Conservation (phyloP, 345 rosid genomes). For the Bruguiera gymnorhiza region DNA sequence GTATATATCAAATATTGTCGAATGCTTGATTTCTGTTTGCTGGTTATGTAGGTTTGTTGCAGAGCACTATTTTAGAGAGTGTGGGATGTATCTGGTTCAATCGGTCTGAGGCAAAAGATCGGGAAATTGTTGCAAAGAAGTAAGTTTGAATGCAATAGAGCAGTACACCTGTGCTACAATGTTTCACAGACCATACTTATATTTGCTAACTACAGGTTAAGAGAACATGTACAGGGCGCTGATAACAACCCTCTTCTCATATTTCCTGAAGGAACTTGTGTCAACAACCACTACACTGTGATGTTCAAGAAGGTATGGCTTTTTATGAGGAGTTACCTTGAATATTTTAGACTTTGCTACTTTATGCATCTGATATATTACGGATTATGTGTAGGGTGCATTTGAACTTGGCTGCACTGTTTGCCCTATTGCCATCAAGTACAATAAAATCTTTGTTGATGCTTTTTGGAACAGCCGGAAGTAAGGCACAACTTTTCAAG, state of each 20-base stretch:
- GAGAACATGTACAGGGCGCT: slow-evolving; percentile 81
- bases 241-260: slow-evolving; percentile 96
- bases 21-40: slow-evolving; percentile 10
- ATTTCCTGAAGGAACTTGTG: slow-evolving; percentile 98
- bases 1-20: not conserved
- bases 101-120: slow-evolving; percentile 93
- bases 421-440: slow-evolving; percentile 94
- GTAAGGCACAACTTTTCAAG: slow-evolving; percentile 40
- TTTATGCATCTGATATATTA: slow-evolving; percentile 20
- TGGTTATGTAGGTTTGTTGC: slow-evolving; percentile 64
- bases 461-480: slow-evolving; percentile 99
- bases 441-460: slow-evolving; percentile 95
- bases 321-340: slow-evolving; percentile 1
- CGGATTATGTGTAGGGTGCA: slow-evolving; percentile 67
- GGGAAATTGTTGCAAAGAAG: slow-evolving; percentile 93
- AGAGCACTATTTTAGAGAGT: slow-evolving; percentile 94
- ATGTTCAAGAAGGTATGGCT: slow-evolving; percentile 92
- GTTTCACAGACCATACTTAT: slow-evolving; percentile 17
- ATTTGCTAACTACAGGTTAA: slow-evolving; percentile 56
- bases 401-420: slow-evolving; percentile 95
- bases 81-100: slow-evolving; percentile 98
- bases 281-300: slow-evolving; percentile 90
- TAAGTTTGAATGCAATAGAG: slow-evolving; percentile 30
- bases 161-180: not conserved
- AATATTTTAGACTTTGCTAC: not conserved